Evolutionary conservation across 371 early-diverging fungal genomes (phyloP), one percentile per base, ranked within the genome.

Genomic region (Apophysomyces variabilis): DNA sequence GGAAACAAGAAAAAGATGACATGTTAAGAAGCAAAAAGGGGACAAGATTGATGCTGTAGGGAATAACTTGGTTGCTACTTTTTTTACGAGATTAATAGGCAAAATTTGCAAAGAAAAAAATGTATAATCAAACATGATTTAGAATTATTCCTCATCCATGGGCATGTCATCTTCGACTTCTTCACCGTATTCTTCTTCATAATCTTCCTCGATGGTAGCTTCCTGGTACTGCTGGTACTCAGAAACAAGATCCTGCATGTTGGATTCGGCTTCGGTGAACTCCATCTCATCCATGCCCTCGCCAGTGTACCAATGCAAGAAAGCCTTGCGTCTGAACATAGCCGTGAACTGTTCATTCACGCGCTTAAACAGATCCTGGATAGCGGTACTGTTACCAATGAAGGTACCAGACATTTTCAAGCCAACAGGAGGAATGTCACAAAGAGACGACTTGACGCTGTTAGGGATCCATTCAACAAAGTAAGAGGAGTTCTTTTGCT

Each of bases 401-500:
- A 99, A 99, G 37, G 99, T 99, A 68, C 93, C 95, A 46, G 95
- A 93, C 97, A 98, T 97, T 76, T 96, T 94, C 67, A 96, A 89
- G 57, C 96, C 98, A 63, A 88, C 89, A 61, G 99, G 99, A 64
- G 98, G 95, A 72, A 99, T 96, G 72, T 97, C 96, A 82, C 99
- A 99, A 39, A 97, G 95, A 65, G 97, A 95, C 8, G 98, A 97
- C 88, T 99, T 98, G 78, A 98, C 96, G 84, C 96, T 97, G 91
- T 95, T 97, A 71, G 99, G 99, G 75, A 99, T 98, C 99, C 99
- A 99, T 78, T 98, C 99, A 47, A 98, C 99, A 83, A 99, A 99
- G 89, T 95, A 93, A n/a, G 93, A 87, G 39, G 92, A 90, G 88
- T 96, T 96, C 89, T 95, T 96, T 76, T 91, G 92, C 78, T 96